Base-by-base conservation (phyloP, 2,329 filamentous ascomycete species). In the Chaetomiaceae sp. region DNA sequence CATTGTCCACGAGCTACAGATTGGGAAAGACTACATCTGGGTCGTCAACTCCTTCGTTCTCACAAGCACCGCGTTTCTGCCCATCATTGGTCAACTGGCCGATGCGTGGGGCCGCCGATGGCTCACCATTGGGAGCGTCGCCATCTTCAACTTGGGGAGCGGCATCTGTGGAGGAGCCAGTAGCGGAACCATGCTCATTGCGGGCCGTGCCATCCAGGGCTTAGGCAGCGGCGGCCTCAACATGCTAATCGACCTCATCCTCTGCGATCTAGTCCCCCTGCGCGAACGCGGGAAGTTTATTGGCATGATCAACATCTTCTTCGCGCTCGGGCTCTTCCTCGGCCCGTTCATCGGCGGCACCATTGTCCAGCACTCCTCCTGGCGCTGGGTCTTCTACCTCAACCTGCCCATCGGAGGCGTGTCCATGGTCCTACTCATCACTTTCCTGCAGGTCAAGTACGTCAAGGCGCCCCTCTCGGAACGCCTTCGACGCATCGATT, bases 101-200 rank as follows among this genome's bases (percentile, higher is more conserved):
- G 68, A 78, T 42, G 65, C 79, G n/a, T 79, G 73, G 50, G 76
- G 78, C 3, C 66, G 76, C 2, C 65, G 71, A 18, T 67, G 62
- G 39, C 58, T 67, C 19, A 62, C 64, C 14, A 59, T 76, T 0
- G 39, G 57, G 7, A 59, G 70, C 3, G 65, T 77, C 1, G 62
- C 59, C 10, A 49, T 76, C 1, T 79, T 79, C 48, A 65, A 64
- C 0, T 53, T 80, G 0, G 78, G 78, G 0, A 77, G 75, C 45
- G 73, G 68, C 0, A 63, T 83, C 3, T 69, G 65, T 34, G 78
- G 75, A 0, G 69, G 68, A 0, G 71, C 78, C 2, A 37, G 14
- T 0, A 64, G 56, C 0, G 69, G 53, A 1, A 56, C 52, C 0
- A 70, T 72, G 56, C 62, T 84, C 2, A 76, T 84, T 12, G 68